Evolutionary conservation across 1,139 yeast species (phyloP), one percentile per base, ranked within the genome.

Genomic region (Kodamaea ohmeri): DNA sequence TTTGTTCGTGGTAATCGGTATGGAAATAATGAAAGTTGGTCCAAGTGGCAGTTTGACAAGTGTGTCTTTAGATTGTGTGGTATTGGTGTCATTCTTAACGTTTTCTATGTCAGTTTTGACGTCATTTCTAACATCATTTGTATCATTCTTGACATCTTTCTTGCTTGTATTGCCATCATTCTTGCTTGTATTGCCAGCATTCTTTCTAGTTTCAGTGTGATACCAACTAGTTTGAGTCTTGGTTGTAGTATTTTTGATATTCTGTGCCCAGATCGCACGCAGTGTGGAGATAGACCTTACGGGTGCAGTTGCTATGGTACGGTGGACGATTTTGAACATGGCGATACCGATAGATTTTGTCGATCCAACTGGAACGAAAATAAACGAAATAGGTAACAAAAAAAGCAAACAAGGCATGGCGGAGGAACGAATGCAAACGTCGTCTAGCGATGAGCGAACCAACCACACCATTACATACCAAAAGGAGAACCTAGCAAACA

Each of bases 1-100:
- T 43, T 70, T 71, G 34, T 65, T 56, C 3, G 76, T 65, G 4
- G 86, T 80, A 15, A 83, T 63, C 4, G 92, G 92, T 5, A 83
- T 60, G 8, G 83, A 63, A 14, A 80, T 60, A 14, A 80, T 61
- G 46, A 73, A 77, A 27, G 76, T 68, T 6, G 77, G 57, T 27
- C 58, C 29, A 4, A 24, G 32, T 14, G 17, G 27, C 17, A 25
- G 22, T 18, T 25, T 26, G 21, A 13, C 14, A 20, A n/a, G n/a
- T n/a, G n/a, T n/a, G n/a, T n/a, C n/a, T n/a, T n/a, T n/a, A n/a
- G n/a, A n/a, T n/a, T n/a, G n/a, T n/a, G n/a, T n/a, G n/a, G n/a
- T n/a, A n/a, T n/a, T n/a, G n/a, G n/a, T n/a, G n/a, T n/a, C n/a
- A n/a, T n/a, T n/a, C n/a, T n/a, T n/a, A n/a, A n/a, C n/a, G n/a